Conservation (phyloP, 768 basidiomycete genomes). For the Kwoniella sp. region DNA sequence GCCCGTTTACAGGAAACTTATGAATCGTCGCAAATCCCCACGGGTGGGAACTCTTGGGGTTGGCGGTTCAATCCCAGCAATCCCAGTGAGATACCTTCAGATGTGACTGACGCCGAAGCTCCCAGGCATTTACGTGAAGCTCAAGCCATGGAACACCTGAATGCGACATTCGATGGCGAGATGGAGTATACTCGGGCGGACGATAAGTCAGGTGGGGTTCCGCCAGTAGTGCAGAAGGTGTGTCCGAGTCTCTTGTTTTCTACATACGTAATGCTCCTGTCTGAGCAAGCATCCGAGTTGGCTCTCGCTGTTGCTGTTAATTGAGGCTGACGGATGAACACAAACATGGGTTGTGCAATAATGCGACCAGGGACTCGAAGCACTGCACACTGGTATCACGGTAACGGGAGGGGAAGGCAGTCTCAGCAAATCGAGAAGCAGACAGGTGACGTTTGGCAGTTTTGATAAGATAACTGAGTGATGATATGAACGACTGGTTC, state of each 20-base stretch:
- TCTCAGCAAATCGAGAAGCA: too few species aligned
- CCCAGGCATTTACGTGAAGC: not conserved
- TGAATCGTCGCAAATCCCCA: not conserved
- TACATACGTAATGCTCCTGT: too few species aligned
- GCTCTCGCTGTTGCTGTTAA: too few species aligned
- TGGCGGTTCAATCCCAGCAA: not conserved
- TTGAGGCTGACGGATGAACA: too few species aligned
- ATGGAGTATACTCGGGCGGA: not conserved
- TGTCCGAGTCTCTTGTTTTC: not conserved
- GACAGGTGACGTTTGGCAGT: too few species aligned
- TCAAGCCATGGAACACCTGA: not conserved
- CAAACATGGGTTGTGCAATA: too few species aligned
- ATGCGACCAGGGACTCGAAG: too few species aligned
- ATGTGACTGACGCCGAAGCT: not conserved
- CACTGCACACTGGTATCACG: too few species aligned
- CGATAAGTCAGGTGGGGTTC: not conserved
- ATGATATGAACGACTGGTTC: too few species aligned
- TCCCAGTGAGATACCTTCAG: not conserved
- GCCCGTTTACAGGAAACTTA: not conserved
- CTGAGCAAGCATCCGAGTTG: too few species aligned
- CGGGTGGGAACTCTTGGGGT: not conserved
- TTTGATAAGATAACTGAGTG: too few species aligned
- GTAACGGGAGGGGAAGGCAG: too few species aligned
- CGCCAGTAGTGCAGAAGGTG: not conserved
- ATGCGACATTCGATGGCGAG: not conserved